Evolutionary conservation across 2,329 filamentous ascomycete species (phyloP).

Genomic region (Pseudogymnoascus sp.): DNA sequence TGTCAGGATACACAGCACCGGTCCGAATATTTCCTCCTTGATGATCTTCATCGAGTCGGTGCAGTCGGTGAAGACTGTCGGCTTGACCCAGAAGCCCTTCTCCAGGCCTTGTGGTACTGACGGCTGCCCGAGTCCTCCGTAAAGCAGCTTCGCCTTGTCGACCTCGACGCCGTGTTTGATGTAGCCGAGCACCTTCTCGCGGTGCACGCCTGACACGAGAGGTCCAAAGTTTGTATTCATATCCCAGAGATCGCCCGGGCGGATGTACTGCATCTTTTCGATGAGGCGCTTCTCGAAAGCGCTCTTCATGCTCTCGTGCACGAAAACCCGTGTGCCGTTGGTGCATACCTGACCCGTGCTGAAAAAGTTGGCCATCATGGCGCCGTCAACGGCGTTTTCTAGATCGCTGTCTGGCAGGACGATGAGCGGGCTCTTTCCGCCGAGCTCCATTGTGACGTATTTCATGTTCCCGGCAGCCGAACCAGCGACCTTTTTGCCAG

Average conservation of each 20-base stretch:
- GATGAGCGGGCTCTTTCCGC: slow-evolving; percentile 75
- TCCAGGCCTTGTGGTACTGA: slow-evolving; percentile 27
- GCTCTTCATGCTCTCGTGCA: slow-evolving; percentile 56
- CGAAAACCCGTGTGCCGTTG: slow-evolving; percentile 81
- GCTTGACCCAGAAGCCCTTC: slow-evolving; percentile 73
- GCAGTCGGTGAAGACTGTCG: slow-evolving; percentile 81
- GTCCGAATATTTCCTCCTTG: slow-evolving; percentile 80
- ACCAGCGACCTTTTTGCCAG: slow-evolving; percentile 72
- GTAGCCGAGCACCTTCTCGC: slow-evolving; percentile 69
- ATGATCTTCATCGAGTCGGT: slow-evolving; percentile 73
- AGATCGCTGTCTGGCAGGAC: slow-evolving; percentile 73
- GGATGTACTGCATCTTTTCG: slow-evolving; percentile 60
- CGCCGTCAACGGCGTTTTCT: slow-evolving; percentile 74
- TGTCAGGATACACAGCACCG: slow-evolving; percentile 71
- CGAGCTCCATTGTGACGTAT: slow-evolving; percentile 86
- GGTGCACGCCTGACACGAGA: slow-evolving; percentile 64
- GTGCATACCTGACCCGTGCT: slow-evolving; percentile 88
- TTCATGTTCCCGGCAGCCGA: slow-evolving; percentile 73
- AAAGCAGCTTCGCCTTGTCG: slow-evolving; percentile 67
- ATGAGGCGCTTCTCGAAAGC: slow-evolving; percentile 62
- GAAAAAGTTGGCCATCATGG: slow-evolving; percentile 93
- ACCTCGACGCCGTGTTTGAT: slow-evolving; percentile 64
- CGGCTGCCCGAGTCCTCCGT: slow-evolving; percentile 58
- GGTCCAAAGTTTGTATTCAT: slow-evolving; percentile 73
- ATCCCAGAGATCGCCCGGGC: slow-evolving; percentile 66